Percentiles rank a stretch among this genome's conserved stretches.
phyloP scores from a whole-genome alignment of 345 rosid species.

The Litchi chinensis region DNA sequence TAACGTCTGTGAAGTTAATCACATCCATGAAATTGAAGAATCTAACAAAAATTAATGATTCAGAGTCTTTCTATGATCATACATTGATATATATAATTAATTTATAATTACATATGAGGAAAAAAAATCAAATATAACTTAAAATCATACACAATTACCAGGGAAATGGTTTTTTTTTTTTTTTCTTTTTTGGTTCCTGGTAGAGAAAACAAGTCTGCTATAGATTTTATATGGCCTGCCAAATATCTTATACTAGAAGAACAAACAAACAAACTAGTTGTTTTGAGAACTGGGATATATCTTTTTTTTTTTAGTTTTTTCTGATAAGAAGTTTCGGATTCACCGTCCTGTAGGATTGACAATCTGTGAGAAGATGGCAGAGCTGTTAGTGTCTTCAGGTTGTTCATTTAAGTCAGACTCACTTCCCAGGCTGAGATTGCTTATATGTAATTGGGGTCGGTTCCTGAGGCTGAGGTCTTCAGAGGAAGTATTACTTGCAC shows the following conservation, averaged over 20 bases:
- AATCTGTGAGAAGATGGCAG: conserved; percentile 59
- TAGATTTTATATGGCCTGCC: neutral
- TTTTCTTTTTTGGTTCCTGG: too few relatives aligned
- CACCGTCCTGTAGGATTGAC: conserved; percentile 65
- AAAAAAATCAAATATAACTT: neutral
- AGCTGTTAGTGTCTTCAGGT: conserved; percentile 32
- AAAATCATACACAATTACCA: neutral
- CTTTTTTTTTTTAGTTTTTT: conserved; percentile 5
- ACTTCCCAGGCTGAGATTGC: conserved; percentile 32
- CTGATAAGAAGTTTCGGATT: neutral
- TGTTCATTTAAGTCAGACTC: conserved; percentile 33
- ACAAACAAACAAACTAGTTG: neutral
- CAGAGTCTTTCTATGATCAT: conserved; percentile 2
- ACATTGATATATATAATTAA: neutral
- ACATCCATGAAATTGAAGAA: neutral
- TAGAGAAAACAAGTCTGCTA: neutral
- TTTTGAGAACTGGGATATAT: neutral
- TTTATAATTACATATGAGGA: neutral
- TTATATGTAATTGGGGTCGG: conserved; percentile 10
- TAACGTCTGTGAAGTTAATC: neutral
- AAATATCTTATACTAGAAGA: conserved; percentile 1
- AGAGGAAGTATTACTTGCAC: conserved; percentile 18
- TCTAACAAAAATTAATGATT: conserved; percentile 8
- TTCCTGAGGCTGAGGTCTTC: conserved; percentile 26
- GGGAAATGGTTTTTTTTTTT: neutral